Base-by-base conservation (phyloP, 1,284 basidiomycete species). In the Papiliotrema laurentii region DNA sequence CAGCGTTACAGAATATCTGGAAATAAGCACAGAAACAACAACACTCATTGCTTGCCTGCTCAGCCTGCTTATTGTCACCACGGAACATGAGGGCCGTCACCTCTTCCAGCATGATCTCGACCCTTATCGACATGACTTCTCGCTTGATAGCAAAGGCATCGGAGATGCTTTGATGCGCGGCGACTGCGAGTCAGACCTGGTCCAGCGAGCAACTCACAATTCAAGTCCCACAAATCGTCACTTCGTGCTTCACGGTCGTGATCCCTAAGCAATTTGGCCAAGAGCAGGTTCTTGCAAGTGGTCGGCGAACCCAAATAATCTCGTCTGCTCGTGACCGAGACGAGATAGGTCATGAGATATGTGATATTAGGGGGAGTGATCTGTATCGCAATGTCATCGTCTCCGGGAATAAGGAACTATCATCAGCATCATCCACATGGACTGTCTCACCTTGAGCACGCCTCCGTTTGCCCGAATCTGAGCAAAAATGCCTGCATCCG, bases 191-290 rank as follows among this genome's bases (percentile, higher is more conserved):
- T 39, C 26, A 48, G 14, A 33, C 47, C 16, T 51, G 25, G 30
- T 39, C 18, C 24, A 10, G 18, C 11, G n/a, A 11, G 0, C 1
- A 14, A 53, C 68, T 62, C 45, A 71, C 70, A 69, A 34, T 61
- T 61, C n/a, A 44, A 38, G 45, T 72, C 68, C 70, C 70, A 72
- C 49, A 68, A 54, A 43, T 69, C 68, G 2, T 62, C 64, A 0
- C 50, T 44, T 5, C 56, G 39, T 13, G 62, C 61, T 2, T 48
- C 31, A 26, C 46, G 7, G 33, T 60, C 63, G 21, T 41, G 55
- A 34, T 63, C 55, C 22, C 55, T 45, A 50, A 69, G 46, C 0
- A 56, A 58, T 9, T 44, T 43, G 2, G 59, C 38, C 40, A 65
- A 54, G 3, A 58, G 42, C 4, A 69, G 50, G 5, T 39, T 56